Evolutionary conservation across 345 rosid genomes (phyloP).

Genomic region (Hypericum perforatum): DNA sequence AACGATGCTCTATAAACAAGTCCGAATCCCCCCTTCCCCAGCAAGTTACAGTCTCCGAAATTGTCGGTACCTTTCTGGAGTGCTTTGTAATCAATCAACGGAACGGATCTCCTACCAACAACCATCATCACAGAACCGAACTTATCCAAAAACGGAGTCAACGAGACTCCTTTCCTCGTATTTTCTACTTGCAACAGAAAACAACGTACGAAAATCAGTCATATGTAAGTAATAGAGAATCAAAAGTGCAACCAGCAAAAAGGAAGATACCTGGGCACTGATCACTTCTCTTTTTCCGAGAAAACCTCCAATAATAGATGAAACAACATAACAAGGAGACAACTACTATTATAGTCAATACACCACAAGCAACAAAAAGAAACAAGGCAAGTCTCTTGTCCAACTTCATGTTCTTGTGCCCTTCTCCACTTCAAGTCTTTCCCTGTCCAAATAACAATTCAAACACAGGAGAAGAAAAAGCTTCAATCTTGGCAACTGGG

Average conservation of each 20-base stretch:
- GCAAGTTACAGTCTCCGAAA: conserved; percentile 54
- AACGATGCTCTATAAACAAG: conserved; percentile 62
- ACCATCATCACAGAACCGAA: conserved; percentile 38
- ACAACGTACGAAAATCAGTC: conserved; percentile 9
- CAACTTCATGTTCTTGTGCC: conserved; percentile 25
- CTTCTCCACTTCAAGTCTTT: conserved; percentile 27
- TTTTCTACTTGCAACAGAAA: conserved; percentile 24
- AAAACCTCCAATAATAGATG: conserved; percentile 35
- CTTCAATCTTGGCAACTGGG: conserved; percentile 4
- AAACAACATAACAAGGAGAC: conserved; percentile 39
- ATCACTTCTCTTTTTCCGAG: conserved; percentile 28
- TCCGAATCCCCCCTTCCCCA: conserved; percentile 94
- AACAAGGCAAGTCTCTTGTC: conserved; percentile 33
- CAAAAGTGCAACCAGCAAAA: not conserved
- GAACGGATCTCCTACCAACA: conserved; percentile 35
- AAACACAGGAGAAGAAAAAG: not conserved
- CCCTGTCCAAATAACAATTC: conserved; percentile 27
- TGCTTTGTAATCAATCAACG: conserved; percentile 48
- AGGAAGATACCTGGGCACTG: conserved; percentile 41
- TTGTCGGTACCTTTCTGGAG: conserved; percentile 63
- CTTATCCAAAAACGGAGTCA: conserved; percentile 45
- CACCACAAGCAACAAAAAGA: conserved; percentile 49
- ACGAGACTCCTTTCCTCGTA: conserved; percentile 37
- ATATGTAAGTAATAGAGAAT: not conserved
- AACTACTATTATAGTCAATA: conserved; percentile 31